Evolutionary conservation across 1,139 yeast species (phyloP).

Genomic region (Suhomyces panamericanus): DNA sequence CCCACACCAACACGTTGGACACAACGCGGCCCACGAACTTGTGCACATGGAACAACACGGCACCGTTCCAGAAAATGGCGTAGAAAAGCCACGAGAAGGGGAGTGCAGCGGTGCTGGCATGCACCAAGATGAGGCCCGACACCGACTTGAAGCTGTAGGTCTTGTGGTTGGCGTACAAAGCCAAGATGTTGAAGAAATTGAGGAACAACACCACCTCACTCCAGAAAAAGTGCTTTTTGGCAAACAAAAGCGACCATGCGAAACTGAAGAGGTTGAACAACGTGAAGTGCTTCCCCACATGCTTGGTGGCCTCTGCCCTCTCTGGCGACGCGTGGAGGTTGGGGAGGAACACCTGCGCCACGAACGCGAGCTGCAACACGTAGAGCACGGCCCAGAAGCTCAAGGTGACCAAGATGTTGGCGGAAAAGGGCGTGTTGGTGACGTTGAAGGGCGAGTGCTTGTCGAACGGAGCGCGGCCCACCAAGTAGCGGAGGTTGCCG

Average conservation of each 20-base stretch:
- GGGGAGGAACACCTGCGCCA: constrained; percentile 51
- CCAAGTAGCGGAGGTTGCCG: constrained; percentile 54
- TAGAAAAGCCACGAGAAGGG: constrained; percentile 76
- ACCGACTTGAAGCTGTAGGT: constrained; percentile 57
- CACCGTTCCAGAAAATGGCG: constrained; percentile 82
- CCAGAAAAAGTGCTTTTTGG: constrained; percentile 52
- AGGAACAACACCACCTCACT: constrained; percentile 58
- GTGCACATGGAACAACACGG: constrained; percentile 60
- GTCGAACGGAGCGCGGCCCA: constrained; percentile 48
- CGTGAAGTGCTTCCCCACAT: constrained; percentile 62
- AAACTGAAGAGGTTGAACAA: constrained; percentile 60
- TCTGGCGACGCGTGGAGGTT: constrained; percentile 30
- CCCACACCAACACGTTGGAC: constrained; percentile 78
- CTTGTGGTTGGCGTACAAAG: constrained; percentile 59
- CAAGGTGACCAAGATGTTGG: constrained; percentile 51
- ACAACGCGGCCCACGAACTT: constrained; percentile 63
- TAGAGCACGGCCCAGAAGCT: constrained; percentile 60
- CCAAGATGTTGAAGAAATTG: constrained; percentile 59
- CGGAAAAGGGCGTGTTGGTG: constrained; percentile 66
- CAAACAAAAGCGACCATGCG: constrained; percentile 62
- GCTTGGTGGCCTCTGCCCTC: constrained; percentile 27
- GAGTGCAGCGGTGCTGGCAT: constrained; percentile 63
- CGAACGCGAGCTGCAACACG: constrained; percentile 54
- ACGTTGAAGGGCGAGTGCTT: constrained; percentile 48
- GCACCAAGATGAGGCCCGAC: constrained; percentile 56